Conservation (phyloP, 83 land plant species). For the Picea engelmannii region DNA sequence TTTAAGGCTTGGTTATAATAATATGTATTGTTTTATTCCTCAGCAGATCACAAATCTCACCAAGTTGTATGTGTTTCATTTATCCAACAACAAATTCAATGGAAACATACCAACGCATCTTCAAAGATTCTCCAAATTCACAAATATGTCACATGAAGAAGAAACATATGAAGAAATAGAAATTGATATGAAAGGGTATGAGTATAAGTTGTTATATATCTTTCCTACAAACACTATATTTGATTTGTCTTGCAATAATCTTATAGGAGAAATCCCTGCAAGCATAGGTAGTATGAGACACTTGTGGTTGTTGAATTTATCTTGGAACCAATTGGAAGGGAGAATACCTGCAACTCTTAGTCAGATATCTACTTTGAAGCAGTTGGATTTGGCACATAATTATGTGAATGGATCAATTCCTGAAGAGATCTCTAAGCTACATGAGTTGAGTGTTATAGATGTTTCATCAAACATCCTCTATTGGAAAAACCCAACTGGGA, state of each 20-base stretch:
- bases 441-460: constrained; percentile 24
- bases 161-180: too few relatives aligned
- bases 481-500: background rate
- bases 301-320: constrained; percentile 55
- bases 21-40: too few relatives aligned
- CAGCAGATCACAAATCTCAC: too few relatives aligned
- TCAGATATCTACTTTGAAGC: constrained; percentile 30
- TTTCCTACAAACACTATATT: constrained; percentile 13
- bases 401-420: constrained; percentile 53
- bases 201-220: too few relatives aligned
- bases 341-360: constrained; percentile 43
- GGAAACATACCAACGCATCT: too few relatives aligned
- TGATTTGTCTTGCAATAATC: constrained; percentile 34
- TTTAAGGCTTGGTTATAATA: too few relatives aligned
- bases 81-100: too few relatives aligned
- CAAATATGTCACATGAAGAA: too few relatives aligned
- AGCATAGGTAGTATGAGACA: constrained; percentile 51
- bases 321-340: constrained; percentile 32
- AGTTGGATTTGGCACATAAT: constrained; percentile 46
- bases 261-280: constrained; percentile 43
- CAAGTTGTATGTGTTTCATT: too few relatives aligned
- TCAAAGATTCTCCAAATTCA: too few relatives aligned
- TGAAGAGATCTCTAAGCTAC: constrained; percentile 19
- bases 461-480: constrained; percentile 22
- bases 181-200: background rate